Percentiles rank a stretch among this genome's conserved stretches.
phyloP scores from a whole-genome alignment of 2,329 filamentous ascomycete species.

The Xylaria arbuscula region DNA sequence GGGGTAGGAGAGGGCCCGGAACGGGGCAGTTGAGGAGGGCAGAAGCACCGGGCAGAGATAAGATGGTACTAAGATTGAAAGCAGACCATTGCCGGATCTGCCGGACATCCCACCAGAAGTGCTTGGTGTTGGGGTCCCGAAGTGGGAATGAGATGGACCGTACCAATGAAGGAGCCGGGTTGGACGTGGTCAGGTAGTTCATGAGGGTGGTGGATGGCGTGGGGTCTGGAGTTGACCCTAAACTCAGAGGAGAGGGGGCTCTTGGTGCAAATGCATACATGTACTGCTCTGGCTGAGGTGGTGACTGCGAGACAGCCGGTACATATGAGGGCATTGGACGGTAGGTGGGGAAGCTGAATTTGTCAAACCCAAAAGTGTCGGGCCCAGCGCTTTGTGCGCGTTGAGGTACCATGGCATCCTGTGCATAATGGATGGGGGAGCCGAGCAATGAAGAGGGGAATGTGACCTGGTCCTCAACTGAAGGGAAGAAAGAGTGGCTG shows the following conservation, averaged over 20 bases:
- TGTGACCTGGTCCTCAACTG: slow-evolving; percentile 50
- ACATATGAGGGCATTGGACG: slow-evolving; percentile 74
- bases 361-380: slow-evolving; percentile 72
- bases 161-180: slow-evolving; percentile 85
- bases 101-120: slow-evolving; percentile 97
- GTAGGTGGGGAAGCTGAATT: slow-evolving; percentile 87
- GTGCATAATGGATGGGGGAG: slow-evolving; percentile 70
- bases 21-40: slow-evolving; percentile 78
- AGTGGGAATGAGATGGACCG: slow-evolving; percentile 78
- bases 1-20: slow-evolving; percentile 69
- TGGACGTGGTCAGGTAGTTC: slow-evolving; percentile 80
- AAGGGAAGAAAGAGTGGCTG: slow-evolving; percentile 54
- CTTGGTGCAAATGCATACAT: slow-evolving; percentile 61
- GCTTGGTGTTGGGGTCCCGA: slow-evolving; percentile 75
- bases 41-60: slow-evolving; percentile 77
- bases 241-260: slow-evolving; percentile 54
- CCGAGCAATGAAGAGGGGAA: slow-evolving; percentile 67
- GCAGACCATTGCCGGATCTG: slow-evolving; percentile 85
- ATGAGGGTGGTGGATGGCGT: slow-evolving; percentile 75
- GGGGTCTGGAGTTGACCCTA: slow-evolving; percentile 57
- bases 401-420: slow-evolving; percentile 61
- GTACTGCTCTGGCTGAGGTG: slow-evolving; percentile 57
- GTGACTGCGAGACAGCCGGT: slow-evolving; percentile 48
- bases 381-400: slow-evolving; percentile 75
- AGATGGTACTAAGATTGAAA: slow-evolving; percentile 79